phyloP scores from a whole-genome alignment of 2,329 filamentous ascomycete species.

The Zasmidium angulare region DNA sequence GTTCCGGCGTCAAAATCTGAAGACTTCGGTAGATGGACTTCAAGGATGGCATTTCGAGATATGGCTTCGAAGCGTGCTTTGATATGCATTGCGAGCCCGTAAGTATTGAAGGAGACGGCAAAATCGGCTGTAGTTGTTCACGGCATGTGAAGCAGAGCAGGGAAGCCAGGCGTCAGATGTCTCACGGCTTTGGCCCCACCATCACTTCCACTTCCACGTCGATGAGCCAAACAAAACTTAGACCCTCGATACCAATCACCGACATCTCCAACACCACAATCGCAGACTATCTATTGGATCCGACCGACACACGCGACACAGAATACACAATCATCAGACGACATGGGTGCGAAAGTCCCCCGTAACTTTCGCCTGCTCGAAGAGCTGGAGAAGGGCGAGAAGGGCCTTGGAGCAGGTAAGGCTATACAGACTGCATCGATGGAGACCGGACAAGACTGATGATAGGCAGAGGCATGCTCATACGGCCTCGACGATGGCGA shows the following conservation, averaged over 20 bases:
- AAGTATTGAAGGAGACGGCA: background rate
- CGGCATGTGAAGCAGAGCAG: background rate
- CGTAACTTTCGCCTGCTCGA: conserved; percentile 95
- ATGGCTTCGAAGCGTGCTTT: conserved; percentile 25
- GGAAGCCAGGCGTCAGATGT: background rate
- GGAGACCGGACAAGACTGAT: conserved; percentile 10
- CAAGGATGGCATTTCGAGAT: conserved; percentile 24
- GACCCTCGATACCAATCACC: background rate
- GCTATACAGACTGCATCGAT: background rate
- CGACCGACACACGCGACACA: background rate
- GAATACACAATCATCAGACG: conserved; percentile 28
- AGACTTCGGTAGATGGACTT: conserved; percentile 28
- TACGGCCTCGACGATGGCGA: conserved; percentile 93
- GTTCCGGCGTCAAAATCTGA: conserved; percentile 22
- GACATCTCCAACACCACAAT: background rate
- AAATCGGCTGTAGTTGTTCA: background rate
- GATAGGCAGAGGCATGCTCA: conserved; percentile 78
- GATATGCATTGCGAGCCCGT: conserved; percentile 9
- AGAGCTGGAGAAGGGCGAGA: conserved; percentile 98
- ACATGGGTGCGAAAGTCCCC: conserved; percentile 74
- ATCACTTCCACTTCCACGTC: background rate
- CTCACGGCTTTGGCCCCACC: background rate
- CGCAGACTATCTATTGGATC: background rate
- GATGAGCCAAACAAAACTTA: background rate
- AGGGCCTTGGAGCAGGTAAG: conserved; percentile 84